Conservation (phyloP, 768 basidiomycete species). For the Amanita polypyramis region DNA sequence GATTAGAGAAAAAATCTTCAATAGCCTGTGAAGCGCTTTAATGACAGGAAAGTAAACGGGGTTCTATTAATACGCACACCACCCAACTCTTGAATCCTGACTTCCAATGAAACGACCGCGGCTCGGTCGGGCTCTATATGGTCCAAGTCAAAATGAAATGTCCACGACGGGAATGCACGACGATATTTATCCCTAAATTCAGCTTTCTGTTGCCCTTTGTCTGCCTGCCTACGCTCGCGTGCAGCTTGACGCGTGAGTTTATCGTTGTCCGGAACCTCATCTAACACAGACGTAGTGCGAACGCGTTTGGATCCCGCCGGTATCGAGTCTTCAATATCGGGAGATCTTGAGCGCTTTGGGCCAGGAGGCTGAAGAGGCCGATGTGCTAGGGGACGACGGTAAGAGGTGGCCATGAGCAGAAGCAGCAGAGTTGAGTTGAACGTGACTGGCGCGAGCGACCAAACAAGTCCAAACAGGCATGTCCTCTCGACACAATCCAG, state of each 20-base stretch:
- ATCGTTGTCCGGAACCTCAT: conserved; percentile 13
- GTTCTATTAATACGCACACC: conserved; percentile 45
- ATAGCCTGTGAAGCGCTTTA: conserved; percentile 41
- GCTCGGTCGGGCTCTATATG: conserved; percentile 30
- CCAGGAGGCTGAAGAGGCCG: conserved; percentile 24
- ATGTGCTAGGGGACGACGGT: conserved; percentile 38
- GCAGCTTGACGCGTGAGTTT: conserved; percentile 26
- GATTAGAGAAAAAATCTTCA: conserved; percentile 81
- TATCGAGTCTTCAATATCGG: conserved; percentile 30
- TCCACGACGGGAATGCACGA: conserved; percentile 74
- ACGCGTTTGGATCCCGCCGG: conserved; percentile 29
- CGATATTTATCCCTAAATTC: conserved; percentile 82
- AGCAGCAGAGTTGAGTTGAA: not conserved
- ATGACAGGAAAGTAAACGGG: conserved; percentile 1
- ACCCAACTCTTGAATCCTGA: conserved; percentile 56
- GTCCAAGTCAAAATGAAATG: conserved; percentile 74
- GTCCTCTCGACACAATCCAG: conserved; percentile 39
- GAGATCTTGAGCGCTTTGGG: conserved; percentile 39
- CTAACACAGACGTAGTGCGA: conserved; percentile 20
- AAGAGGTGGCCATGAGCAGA: conserved; percentile 29
- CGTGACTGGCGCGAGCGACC: not conserved
- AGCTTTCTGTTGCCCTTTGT: conserved; percentile 44
- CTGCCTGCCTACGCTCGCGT: conserved; percentile 32
- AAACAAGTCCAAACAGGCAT: conserved; percentile 17
- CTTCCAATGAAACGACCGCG: conserved; percentile 33